These are phyloP conservation scores for Melastoma malabathricum DNA, from an alignment of 345 rosid genomes.

Conservation along the genomic window DNA sequence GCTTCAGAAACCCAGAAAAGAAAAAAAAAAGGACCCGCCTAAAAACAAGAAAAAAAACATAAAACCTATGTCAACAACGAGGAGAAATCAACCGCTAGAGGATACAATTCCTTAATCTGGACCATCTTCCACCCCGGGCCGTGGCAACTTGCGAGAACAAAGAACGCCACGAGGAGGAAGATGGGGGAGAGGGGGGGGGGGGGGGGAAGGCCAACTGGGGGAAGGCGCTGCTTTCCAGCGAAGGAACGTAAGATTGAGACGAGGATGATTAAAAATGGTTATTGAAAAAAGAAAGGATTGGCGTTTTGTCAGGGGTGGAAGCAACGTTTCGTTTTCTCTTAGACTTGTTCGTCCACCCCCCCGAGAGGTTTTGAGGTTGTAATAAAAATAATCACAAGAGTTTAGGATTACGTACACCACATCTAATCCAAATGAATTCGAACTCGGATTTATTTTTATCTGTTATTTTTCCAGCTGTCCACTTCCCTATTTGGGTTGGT, in stretches of 20 bases:
- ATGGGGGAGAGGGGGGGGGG: not conserved
- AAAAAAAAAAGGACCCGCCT: not conserved
- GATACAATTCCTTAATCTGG: slow-evolving; percentile 68
- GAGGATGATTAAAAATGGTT: not conserved
- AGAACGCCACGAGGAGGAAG: not conserved
- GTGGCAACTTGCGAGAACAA: no score
- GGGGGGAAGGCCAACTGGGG: not conserved
- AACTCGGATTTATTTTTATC: no score
- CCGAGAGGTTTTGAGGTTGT: no score
- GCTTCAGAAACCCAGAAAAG: not conserved
- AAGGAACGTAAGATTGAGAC: not conserved
- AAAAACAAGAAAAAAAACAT: not conserved
- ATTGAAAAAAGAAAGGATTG: not conserved
- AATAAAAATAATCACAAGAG: no score
- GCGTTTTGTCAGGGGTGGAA: not conserved
- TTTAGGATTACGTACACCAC: no score
- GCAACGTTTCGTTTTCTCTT: no score
- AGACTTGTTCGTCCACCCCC: no score
- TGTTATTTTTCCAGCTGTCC: no score
- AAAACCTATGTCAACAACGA: not conserved
- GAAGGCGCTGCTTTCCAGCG: not conserved
- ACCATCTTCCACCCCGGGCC: slow-evolving; percentile 24
- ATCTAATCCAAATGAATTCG: no score
- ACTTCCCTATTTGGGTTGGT: no score
- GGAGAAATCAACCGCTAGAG: slow-evolving; percentile 10